phyloP scores from a whole-genome alignment of 495 filamentous ascomycete species.

The Aspergillus campestris region DNA sequence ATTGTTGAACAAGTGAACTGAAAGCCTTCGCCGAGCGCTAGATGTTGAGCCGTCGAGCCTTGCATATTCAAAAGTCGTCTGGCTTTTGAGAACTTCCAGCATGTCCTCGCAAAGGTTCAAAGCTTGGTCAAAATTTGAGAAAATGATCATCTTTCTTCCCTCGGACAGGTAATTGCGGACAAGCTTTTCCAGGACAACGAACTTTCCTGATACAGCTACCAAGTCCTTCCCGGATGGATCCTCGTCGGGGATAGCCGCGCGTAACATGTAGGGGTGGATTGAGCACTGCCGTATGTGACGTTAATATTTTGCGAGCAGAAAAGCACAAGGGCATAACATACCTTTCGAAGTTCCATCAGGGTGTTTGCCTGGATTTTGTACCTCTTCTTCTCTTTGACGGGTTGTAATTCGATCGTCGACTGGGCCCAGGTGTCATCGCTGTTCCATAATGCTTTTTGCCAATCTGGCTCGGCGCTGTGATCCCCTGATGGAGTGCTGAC shows the following conservation, averaged over 20 bases:
- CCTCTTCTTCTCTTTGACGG: background rate
- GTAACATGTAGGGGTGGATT: slow-evolving; percentile 52
- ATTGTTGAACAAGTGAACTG: slow-evolving; percentile 50
- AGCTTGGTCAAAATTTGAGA: slow-evolving; percentile 52
- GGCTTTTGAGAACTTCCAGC: slow-evolving; percentile 38
- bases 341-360: slow-evolving; percentile 56
- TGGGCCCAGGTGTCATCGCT: too few species aligned
- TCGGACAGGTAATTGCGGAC: slow-evolving; percentile 48
- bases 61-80: slow-evolving; percentile 41
- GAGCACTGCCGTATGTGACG: slow-evolving; percentile 35
- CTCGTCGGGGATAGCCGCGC: slow-evolving; percentile 2
- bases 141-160: slow-evolving; percentile 52
- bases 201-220: slow-evolving; percentile 52
- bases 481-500: background rate
- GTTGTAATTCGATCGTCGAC: too few species aligned
- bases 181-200: slow-evolving; percentile 55
- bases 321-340: slow-evolving; percentile 3
- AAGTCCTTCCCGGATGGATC: slow-evolving; percentile 31
- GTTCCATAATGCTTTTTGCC: background rate
- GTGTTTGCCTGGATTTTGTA: slow-evolving; percentile 32
- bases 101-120: slow-evolving; percentile 55
- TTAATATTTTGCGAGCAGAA: background rate
- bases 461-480: background rate
- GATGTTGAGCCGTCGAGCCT: slow-evolving; percentile 51
- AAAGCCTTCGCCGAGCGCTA: slow-evolving; percentile 47